phyloP scores from a whole-genome alignment of 805 yeast species.

The Cyberlindnera nakhonratchasimensis region DNA sequence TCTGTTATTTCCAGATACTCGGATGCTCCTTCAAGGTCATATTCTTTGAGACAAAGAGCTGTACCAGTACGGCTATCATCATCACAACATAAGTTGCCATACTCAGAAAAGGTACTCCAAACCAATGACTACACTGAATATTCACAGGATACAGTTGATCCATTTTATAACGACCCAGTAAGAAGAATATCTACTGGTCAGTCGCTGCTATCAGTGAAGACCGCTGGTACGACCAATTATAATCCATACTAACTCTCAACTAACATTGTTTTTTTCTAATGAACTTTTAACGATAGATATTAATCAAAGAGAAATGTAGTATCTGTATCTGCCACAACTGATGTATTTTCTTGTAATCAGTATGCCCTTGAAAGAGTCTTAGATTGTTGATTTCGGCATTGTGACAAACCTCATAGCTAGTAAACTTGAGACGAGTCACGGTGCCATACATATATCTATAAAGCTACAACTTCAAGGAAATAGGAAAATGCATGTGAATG shows the following conservation, averaged over 20 bases:
- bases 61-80: background rate
- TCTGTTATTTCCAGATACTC: conserved; percentile 10
- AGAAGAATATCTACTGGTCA: background rate
- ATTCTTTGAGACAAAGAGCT: conserved; percentile 8
- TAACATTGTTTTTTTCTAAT: background rate
- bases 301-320: conserved; percentile 8
- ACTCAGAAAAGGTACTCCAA: background rate
- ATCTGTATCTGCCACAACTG: conserved; percentile 27
- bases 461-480: background rate
- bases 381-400: conserved; percentile 4
- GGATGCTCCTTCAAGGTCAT: conserved; percentile 4
- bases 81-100: background rate
- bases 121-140: background rate
- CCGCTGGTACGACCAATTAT: conserved; percentile 18
- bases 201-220: conserved; percentile 8
- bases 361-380: conserved; percentile 21
- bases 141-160: background rate
- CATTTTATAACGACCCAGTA: background rate
- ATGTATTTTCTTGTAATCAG: conserved; percentile 6
- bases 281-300: background rate
- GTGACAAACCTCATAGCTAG: background rate
- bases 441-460: background rate
- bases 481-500: background rate
- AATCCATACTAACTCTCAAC: conserved; percentile 6
- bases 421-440: background rate